Base-by-base conservation (phyloP, 2,329 filamentous ascomycete genomes). In the Scortechinia acanthostroma region DNA sequence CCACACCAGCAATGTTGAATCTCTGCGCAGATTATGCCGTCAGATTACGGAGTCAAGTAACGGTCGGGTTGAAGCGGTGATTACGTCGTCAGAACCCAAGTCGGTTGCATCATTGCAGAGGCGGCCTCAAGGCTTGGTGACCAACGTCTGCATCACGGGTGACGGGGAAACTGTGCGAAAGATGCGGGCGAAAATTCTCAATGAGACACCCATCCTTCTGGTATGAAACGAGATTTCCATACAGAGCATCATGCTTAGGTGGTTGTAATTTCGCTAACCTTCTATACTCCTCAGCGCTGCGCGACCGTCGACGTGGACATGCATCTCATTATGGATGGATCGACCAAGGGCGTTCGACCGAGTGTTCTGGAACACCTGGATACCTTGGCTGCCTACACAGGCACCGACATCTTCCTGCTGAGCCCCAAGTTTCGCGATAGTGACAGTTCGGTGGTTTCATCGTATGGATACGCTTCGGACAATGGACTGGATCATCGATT, bases 341-440 rank as follows among this genome's bases (percentile, higher is more conserved):
- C 67, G 45, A 73, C 74, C 52, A 80, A 82, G 44, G 80, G 83
- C 40, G 74, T 95, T 48, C 82, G 88, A 59, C 76, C 82, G 50
- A 77, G 80, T 42, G 87, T 96, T 21, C 79, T 91, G 44, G 82
- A 89, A 50, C 88, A 91, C 55, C 77, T 98, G 54, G 89, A 97
- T 63, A 83, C 85, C 50, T 85, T 95, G 57, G 88, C 93, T 10
- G 78, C 74, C 52, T 94, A 86, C 58, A 96, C 91, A 49, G 93
- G 93, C 44, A 91, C 95, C 45, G 93, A 98, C 64, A 94, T 98
- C 54, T 98, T 98, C 65, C 73, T 98, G 43, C 78, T 98, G 43
- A 91, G 90, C 47, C 91, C 93, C 3, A 95, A 94, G 64, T 76
- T 91, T 51, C 83, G 86, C 21, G 86, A 88, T 13, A 83, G 94